Base-by-base conservation (phyloP, 2,329 filamentous ascomycete species). In the Dothistroma septosporum region DNA sequence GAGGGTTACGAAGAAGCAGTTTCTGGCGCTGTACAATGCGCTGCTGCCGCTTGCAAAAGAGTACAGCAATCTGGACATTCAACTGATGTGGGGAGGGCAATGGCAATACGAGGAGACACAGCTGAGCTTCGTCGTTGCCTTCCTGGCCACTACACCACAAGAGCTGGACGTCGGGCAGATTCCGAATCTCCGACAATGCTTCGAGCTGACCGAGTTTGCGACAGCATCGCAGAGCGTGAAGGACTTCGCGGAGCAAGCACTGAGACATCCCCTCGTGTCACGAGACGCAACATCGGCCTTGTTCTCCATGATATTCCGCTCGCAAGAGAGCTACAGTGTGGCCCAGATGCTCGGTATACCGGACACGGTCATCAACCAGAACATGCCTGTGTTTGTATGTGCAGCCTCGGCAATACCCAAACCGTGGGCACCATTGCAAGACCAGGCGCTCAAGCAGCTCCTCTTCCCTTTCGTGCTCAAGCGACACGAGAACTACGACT, bases 31-130 rank as follows among this genome's bases (percentile, higher is more conserved):
- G 3, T 96, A 94, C 77, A 84, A 89, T 58, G 89, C 90, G 4
- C 78, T 99, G 31, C 78, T 92, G 16, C 87, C 88, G 0, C 80
- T 94, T 58, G 90, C 92, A 2, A 75, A 78, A 33, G 82, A 84
- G 10, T 79, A 84, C 53, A 78, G 83, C 16, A 79, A 79, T 28
- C 86, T 97, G 68, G 91, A 97, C 72, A 88, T 99, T 49, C 92
- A 97, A 73, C 83, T 83, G 44, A 80, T 99, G 22, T 97, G 94
- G 92, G 92, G 92, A 61, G 92, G 92, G 8, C 58, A 63, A 46
- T 99, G 95, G 93, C 86, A 88, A 64, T 85, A 95, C 67, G 85
- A 89, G 14, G 87, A 96, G 64, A 91, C 94, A 0, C 93, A 97
- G 66, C 79, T 99, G 37, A 95, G 92, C n/a, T 97, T 97, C 73